Evolutionary conservation across 768 basidiomycete species (phyloP).

Genomic region (Suillus subaureus): DNA sequence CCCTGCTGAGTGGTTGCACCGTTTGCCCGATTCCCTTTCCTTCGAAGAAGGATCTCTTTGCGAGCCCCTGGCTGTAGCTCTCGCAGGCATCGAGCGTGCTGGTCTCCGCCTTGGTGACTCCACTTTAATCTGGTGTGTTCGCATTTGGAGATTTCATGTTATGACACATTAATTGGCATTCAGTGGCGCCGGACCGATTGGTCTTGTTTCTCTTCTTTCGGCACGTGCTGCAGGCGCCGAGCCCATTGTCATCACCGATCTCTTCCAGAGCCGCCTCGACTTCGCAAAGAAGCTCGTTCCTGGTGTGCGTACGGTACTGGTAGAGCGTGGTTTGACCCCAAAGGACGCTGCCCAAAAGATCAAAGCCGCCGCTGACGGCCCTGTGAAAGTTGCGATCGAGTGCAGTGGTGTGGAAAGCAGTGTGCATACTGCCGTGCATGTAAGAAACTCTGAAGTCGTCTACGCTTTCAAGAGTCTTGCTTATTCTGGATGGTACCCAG

Average conservation of each 20-base stretch:
- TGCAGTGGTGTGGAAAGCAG: constrained; percentile 69
- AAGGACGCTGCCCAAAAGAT: constrained; percentile 56
- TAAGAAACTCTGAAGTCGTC: constrained; percentile 28
- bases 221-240: constrained; percentile 71
- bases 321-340: constrained; percentile 45
- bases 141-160: neutral
- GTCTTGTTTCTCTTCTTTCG: constrained; percentile 60
- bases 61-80: constrained; percentile 66
- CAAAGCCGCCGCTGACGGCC: constrained; percentile 50
- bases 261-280: constrained; percentile 65
- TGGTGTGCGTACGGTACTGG: constrained; percentile 57
- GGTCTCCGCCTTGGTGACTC: constrained; percentile 67
- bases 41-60: constrained; percentile 72
- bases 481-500: constrained; percentile 29
- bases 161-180: constrained; percentile 15
- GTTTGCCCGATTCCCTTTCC: constrained; percentile 59
- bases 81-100: constrained; percentile 68
- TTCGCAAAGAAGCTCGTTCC: constrained; percentile 66
- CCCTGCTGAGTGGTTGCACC: constrained; percentile 69
- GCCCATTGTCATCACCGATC: constrained; percentile 69
- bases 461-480: neutral
- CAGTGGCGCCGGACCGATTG: constrained; percentile 72
- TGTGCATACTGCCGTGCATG: constrained; percentile 59
- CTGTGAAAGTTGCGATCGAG: constrained; percentile 56
- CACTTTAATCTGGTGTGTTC: constrained; percentile 55